phyloP scores from a whole-genome alignment of 129 eudicot species.

The Pittosporum tobira region DNA sequence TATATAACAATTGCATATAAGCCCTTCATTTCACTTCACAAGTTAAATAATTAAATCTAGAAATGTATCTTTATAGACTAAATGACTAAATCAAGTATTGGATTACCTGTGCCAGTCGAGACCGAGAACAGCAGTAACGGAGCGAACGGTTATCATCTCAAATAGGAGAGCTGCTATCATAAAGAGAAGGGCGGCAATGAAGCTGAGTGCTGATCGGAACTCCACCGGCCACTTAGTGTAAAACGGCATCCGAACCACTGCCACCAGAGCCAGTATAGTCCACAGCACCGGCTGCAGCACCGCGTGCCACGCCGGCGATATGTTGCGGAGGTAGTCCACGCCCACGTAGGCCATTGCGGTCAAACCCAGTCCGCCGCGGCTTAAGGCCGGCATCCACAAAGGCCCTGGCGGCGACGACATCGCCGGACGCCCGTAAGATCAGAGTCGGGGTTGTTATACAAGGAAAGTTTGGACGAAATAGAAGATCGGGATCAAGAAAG shows the following conservation, averaged over 20 bases:
- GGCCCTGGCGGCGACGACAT: constrained; percentile 14
- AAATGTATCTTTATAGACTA: no score
- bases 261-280: constrained; percentile 55
- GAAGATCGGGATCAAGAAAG: no score
- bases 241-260: constrained; percentile 52
- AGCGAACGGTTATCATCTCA: constrained; percentile 85
- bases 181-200: constrained; percentile 54
- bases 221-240: constrained; percentile 89
- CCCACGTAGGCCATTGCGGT: constrained; percentile 65
- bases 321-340: constrained; percentile 72
- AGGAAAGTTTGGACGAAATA: no score
- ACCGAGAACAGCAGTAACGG: constrained; percentile 93
- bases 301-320: constrained; percentile 72
- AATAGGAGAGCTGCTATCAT: constrained; percentile 62
- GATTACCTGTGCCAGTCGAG: constrained; percentile 84
- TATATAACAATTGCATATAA: no score
- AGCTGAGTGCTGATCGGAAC: constrained; percentile 64
- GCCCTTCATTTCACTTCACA: no score
- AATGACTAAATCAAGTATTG: no score
- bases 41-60: no score
- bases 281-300: constrained; percentile 80
- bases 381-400: constrained; percentile 18
- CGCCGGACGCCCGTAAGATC: constrained; percentile 7
- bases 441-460: not conserved
- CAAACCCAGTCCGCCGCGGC: constrained; percentile 50